A percentile compares a stretch with the other conserved stretches of the same genome.
Evolutionary conservation across 192 early-diverging fungal species (phyloP).

Genomic region (Rhizoclosmatium sp.): DNA sequence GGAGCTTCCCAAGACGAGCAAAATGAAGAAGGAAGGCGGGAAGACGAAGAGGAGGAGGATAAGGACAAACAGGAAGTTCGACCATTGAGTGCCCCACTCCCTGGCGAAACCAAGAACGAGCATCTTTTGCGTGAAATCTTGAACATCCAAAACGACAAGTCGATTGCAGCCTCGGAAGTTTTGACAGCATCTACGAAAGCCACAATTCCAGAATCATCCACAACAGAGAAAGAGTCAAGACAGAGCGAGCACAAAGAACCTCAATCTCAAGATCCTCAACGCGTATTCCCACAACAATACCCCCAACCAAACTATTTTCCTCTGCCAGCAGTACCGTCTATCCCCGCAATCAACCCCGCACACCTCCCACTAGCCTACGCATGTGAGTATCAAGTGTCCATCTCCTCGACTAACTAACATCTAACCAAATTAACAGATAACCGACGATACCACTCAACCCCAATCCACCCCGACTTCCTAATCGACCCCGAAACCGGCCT

Average conservation of each 20-base stretch:
- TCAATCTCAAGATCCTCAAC: too few species aligned
- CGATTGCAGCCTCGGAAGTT: background rate
- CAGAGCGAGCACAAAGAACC: background rate
- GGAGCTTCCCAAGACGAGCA: background rate
- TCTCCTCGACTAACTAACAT: too few species aligned
- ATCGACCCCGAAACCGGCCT: background rate
- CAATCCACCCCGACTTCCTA: slow-evolving; percentile 36
- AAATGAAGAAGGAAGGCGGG: background rate
- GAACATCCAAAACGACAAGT: background rate
- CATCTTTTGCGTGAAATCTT: background rate
- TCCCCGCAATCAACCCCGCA: slow-evolving; percentile 10
- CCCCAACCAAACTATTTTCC: slow-evolving; percentile 5
- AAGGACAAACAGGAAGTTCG: background rate
- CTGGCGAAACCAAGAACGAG: slow-evolving; percentile 7
- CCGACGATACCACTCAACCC: slow-evolving; percentile 23
- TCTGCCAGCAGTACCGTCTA: background rate
- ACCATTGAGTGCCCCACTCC: background rate
- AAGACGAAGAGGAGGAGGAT: background rate
- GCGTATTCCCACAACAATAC: too few species aligned
- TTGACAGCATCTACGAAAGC: background rate
- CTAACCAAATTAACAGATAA: background rate
- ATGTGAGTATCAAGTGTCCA: too few species aligned
- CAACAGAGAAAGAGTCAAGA: background rate
- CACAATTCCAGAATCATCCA: background rate
- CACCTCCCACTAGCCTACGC: slow-evolving; percentile 16